phyloP scores from a whole-genome alignment of 805 yeast genomes.

The Scheffersomyces ergatensis region DNA sequence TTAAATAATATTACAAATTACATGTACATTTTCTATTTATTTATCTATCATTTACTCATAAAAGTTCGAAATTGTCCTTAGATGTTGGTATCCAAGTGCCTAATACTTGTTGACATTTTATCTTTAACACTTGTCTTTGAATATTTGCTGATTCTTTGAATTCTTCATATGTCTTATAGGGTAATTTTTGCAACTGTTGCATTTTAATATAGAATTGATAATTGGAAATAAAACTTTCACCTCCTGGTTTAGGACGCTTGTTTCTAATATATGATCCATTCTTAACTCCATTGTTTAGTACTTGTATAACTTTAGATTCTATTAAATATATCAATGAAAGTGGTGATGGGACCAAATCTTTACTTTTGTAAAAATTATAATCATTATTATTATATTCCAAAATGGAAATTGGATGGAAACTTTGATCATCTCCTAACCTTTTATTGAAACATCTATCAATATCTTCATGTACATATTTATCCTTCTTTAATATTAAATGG shows the following conservation, averaged over 20 bases:
- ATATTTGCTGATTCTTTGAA: slow-evolving; percentile 22
- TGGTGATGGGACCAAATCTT: slow-evolving; percentile 22
- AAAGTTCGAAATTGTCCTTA: slow-evolving; percentile 39
- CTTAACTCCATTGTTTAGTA: slow-evolving; percentile 57
- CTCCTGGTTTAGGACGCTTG: slow-evolving; percentile 41
- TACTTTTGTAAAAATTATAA: slow-evolving; percentile 22
- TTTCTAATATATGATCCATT: slow-evolving; percentile 54
- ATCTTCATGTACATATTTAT: slow-evolving; percentile 22
- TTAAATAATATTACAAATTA: too few species aligned
- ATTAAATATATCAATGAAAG: slow-evolving; percentile 26
- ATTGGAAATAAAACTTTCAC: slow-evolving; percentile 41
- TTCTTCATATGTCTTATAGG: slow-evolving; percentile 21
- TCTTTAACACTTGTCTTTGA: slow-evolving; percentile 27
- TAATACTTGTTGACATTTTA: slow-evolving; percentile 22
- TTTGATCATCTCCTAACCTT: slow-evolving; percentile 11
- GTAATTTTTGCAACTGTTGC: neutral
- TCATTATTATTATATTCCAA: slow-evolving; percentile 18
- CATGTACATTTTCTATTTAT: neutral
- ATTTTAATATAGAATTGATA: slow-evolving; percentile 14
- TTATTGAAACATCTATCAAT: slow-evolving; percentile 42
- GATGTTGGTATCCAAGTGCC: slow-evolving; percentile 48
- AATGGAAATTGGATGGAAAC: slow-evolving; percentile 16
- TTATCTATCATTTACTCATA: slow-evolving; percentile 2
- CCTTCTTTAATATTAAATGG: slow-evolving; percentile 48
- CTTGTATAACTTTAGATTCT: slow-evolving; percentile 25